phyloP scores from a whole-genome alignment of 805 yeast species.

The Candida peoriensis region DNA sequence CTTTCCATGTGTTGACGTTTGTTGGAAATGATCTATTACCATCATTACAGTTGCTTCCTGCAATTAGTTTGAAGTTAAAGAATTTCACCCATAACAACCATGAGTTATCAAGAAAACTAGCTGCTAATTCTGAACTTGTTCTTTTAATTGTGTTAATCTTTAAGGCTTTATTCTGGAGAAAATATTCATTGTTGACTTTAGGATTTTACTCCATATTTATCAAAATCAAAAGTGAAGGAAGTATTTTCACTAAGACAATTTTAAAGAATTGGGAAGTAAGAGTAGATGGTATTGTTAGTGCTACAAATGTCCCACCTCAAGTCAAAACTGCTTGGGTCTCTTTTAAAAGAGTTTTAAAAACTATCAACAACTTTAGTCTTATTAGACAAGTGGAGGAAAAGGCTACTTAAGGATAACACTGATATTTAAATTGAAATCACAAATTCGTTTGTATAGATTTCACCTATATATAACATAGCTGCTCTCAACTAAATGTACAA shows the following conservation, averaged over 20 bases:
- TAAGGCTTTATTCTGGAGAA: conserved; percentile 55
- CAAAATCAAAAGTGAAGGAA: conserved; percentile 72
- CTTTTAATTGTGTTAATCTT: conserved; percentile 38
- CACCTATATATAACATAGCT: too few relatives aligned
- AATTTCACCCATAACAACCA: conserved; percentile 47
- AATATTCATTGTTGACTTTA: conserved; percentile 57
- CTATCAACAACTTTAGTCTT: conserved; percentile 14
- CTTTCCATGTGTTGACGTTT: conserved; percentile 79
- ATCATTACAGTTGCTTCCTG: conserved; percentile 31
- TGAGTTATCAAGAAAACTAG: conserved; percentile 52
- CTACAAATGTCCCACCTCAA: conserved; percentile 47
- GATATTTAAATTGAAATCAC: too few relatives aligned
- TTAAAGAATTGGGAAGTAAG: conserved; percentile 67
- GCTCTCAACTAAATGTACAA: too few relatives aligned
- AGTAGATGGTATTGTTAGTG: conserved; percentile 49
- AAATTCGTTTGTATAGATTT: too few relatives aligned
- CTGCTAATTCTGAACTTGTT: conserved; percentile 54
- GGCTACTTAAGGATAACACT: too few relatives aligned
- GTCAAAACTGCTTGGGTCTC: conserved; percentile 46
- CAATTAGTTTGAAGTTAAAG: conserved; percentile 28
- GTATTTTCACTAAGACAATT: conserved; percentile 64
- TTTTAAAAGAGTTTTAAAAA: conserved; percentile 32
- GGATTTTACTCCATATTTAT: conserved; percentile 56
- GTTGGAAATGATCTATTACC: conserved; percentile 64
- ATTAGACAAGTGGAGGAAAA: conserved; percentile 15